Evolutionary conservation across 495 filamentous ascomycete species (phyloP), one percentile per base, ranked within the genome.

Genomic region (Tetracladium marchalianum): DNA sequence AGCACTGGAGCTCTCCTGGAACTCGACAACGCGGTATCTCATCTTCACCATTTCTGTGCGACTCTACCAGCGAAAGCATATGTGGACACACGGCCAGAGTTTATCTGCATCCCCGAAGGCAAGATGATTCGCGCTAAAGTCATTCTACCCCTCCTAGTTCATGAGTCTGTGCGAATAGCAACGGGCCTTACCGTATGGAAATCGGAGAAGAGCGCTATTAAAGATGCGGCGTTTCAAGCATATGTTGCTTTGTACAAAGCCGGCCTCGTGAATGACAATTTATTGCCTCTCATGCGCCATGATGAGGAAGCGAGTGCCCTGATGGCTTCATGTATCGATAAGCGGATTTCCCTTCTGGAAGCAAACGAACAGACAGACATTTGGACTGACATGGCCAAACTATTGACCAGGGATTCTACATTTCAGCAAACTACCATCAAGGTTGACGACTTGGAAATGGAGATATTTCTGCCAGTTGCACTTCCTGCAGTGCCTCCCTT

Each of bases 201-300:
- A 5, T 84, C 82, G 1, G 87, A 95, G 59, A 77, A 71, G 34
- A 80, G 72, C 41, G 90, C 92, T 5, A 78, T 69, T 51, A 85
- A 82, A 51, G 92, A 96, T 57, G 82, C 86, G 2, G 85, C 88
- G 0, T 92, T 95, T 43, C 74, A 87, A 54, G 85, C 89, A 11
- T 95, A 90, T 56, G 62, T 72, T 19, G 71, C 70, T 2, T 70
- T 98, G 0, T 78, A 88, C 55, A 47, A 76, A 31, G 80, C 75
- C 35, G 81, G 82, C 0, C 65, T 94, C 17, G 63, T 96, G 16
- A 87, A 89, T 41, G 75, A 94, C 35, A 77, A 94, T 51, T 68
- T 96, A 1, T 66, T 95, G 44, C 90, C 92, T 1, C 49, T 75
- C 9, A 49, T 59, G 17, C 52, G 52, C 31, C 50, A 59, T 24